Evolutionary conservation across 140 eudicot species (phyloP), one percentile per base, ranked within the genome.

Genomic region (Cichorium intybus): DNA sequence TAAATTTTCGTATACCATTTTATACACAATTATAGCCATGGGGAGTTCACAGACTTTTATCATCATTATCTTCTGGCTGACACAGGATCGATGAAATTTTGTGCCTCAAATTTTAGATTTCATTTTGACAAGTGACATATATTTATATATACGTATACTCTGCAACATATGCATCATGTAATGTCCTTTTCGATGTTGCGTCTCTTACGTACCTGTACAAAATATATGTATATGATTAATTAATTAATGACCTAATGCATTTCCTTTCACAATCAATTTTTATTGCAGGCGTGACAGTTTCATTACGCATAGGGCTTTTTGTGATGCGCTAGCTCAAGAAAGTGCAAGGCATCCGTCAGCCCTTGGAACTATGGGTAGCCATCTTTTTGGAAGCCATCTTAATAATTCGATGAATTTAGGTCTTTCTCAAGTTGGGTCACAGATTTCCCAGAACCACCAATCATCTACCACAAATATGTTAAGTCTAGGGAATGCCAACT

Each of bases 271-370:
- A 50, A 33, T 21, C 23, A 14, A 27, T 9, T 4, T 2, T 56
- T 39, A 56, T 68, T 62, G 18, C 77, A 82, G 88, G 74, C 78
- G 88, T 26, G 88, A 82, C 41, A 82, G 88, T 62, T 82, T 82
- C 33, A 82, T 82, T 46, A 82, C 88, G 2, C 88, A 82, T 60
- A 62, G 88, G n/a, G 88, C 88, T 45, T 82, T 82, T 53, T 82
- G 88, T 23, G 84, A 82, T 35, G 88, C 88, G 26, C 70, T 82
- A 17, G 84, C 88, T 33, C 88, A 82, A 57, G 88, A 82, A 62
- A 82, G 64, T 18, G 88, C 82, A 34, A 68, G 82, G 69, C 84
- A 75, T 63, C 88, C 88, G n/a, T 49, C 84, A 7, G 35, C 70
- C 56, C 69, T 82, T 18, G 72, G 69, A 21, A 12, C 71, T 1